phyloP scores from a whole-genome alignment of 1,139 yeast genomes.

The Blastobotrys raffinosifermentans region DNA sequence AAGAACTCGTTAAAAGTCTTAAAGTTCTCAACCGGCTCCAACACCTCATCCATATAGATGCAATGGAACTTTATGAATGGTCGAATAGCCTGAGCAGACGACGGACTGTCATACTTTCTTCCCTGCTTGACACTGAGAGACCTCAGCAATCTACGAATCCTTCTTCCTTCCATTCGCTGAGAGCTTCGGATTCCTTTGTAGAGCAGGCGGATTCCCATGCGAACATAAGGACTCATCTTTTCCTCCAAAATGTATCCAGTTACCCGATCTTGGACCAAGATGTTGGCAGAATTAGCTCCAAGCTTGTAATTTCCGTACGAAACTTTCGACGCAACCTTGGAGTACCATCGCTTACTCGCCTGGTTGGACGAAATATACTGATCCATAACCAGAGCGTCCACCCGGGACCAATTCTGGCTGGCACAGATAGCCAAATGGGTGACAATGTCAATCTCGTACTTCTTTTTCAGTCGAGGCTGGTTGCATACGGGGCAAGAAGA shows the following conservation, averaged over 20 bases:
- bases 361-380: slow-evolving; percentile 73
- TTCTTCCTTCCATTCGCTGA: slow-evolving; percentile 49
- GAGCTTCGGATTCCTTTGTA: slow-evolving; percentile 61
- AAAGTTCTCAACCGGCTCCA: slow-evolving; percentile 46
- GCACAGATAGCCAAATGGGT: slow-evolving; percentile 88
- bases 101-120: slow-evolving; percentile 65
- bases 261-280: slow-evolving; percentile 82
- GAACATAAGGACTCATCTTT: slow-evolving; percentile 82
- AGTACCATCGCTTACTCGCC: slow-evolving; percentile 86
- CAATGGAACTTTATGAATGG: slow-evolving; percentile 80
- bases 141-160: slow-evolving; percentile 52
- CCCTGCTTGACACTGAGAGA: slow-evolving; percentile 79
- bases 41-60: slow-evolving; percentile 65
- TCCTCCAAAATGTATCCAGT: slow-evolving; percentile 89
- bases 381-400: slow-evolving; percentile 58
- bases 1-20: slow-evolving; percentile 84
- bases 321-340: slow-evolving; percentile 71
- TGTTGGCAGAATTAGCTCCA: slow-evolving; percentile 91
- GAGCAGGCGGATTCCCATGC: slow-evolving; percentile 77
- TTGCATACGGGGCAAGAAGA: slow-evolving; percentile 75
- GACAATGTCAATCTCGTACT: slow-evolving; percentile 60
- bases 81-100: slow-evolving; percentile 59
- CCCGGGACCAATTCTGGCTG: slow-evolving; percentile 68
- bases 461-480: slow-evolving; percentile 51
- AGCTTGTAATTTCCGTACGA: slow-evolving; percentile 83